Evolutionary conservation across 140 eudicot species (phyloP).

Genomic region (Cichorium intybus): DNA sequence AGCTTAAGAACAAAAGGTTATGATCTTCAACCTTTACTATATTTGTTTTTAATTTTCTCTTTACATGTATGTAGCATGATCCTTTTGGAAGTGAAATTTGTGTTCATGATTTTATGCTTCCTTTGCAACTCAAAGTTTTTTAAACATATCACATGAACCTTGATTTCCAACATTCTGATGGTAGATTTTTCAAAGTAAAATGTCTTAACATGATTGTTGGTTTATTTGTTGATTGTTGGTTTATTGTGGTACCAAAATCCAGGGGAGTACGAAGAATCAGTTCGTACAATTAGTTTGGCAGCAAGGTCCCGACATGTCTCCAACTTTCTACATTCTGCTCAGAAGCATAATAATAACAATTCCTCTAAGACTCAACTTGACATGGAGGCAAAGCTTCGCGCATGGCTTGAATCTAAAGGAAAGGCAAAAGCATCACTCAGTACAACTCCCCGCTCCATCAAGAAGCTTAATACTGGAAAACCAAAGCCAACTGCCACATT

Average conservation of each 20-base stretch:
- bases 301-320: slow-evolving; percentile 80
- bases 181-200: no score
- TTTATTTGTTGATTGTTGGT: no score
- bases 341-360: slow-evolving; percentile 42
- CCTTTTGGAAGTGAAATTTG: no score
- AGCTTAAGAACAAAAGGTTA: no score
- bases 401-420: slow-evolving; percentile 93
- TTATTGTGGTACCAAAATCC: slow-evolving; percentile 60
- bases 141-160: no score
- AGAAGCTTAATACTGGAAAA: slow-evolving; percentile 37
- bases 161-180: no score
- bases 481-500: slow-evolving; percentile 32
- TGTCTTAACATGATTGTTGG: no score
- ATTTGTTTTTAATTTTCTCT: no score
- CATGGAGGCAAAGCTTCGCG: slow-evolving; percentile 82
- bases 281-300: slow-evolving; percentile 87
- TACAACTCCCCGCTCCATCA: slow-evolving; percentile 53
- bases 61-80: no score
- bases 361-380: slow-evolving; percentile 53
- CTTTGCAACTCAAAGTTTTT: no score
- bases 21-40: no score
- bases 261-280: slow-evolving; percentile 86
- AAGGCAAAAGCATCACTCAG: slow-evolving; percentile 48
- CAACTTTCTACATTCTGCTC: slow-evolving; percentile 51
- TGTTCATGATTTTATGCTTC: no score